These are phyloP conservation scores for Coniochaeta sp. DNA, from an alignment of 2,329 filamentous ascomycete genomes.

Conservation along the genomic window DNA sequence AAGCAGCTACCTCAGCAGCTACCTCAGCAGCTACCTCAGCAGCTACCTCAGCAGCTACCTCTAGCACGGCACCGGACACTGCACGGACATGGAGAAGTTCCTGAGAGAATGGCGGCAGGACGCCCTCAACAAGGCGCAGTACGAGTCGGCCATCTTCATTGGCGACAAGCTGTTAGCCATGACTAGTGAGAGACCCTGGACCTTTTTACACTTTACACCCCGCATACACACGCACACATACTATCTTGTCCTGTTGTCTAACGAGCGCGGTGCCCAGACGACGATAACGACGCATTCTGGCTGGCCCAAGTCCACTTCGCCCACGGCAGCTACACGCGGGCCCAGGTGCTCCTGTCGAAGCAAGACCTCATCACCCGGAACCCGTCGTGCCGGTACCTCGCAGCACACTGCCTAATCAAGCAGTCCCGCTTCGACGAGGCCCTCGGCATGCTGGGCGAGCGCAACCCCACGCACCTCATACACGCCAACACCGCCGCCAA, in stretches of 20 bases:
- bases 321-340: conserved; percentile 89
- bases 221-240: not conserved
- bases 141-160: conserved; percentile 93
- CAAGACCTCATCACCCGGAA: conserved; percentile 77
- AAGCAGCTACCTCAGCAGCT: no score
- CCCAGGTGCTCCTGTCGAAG: conserved; percentile 76
- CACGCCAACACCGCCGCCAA: conserved; percentile 49
- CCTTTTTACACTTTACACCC: not conserved
- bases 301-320: conserved; percentile 97
- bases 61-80: conserved; percentile 44
- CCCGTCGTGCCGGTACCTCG: conserved; percentile 84
- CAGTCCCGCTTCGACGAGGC: conserved; percentile 88
- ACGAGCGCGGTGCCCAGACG: conserved; percentile 47
- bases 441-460: conserved; percentile 77
- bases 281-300: conserved; percentile 93
- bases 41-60: not conserved
- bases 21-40: not conserved
- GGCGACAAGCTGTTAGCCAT: conserved; percentile 94
- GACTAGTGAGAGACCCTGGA: conserved; percentile 57
- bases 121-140: conserved; percentile 90
- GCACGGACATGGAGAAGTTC: conserved; percentile 83
- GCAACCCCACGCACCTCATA: conserved; percentile 87
- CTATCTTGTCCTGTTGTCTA: not conserved
- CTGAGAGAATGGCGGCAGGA: conserved; percentile 92
- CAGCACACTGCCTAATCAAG: conserved; percentile 90